A percentile compares a stretch with the other conserved stretches of the same genome.
Conservation (phyloP, 805 yeast genomes). For the Teunomyces tritomae region DNA sequence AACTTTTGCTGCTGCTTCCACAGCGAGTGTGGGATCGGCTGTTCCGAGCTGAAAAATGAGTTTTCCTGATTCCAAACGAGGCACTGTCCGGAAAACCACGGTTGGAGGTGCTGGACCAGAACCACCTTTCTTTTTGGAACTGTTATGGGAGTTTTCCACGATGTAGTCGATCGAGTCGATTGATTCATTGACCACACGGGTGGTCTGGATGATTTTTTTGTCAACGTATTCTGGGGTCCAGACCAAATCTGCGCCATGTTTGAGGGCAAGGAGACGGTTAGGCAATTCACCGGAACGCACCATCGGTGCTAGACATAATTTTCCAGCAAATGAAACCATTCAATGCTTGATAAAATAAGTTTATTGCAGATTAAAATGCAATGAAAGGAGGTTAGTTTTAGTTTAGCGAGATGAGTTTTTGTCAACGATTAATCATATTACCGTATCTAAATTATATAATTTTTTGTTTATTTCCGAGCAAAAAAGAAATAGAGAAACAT, state of each 20-base stretch:
- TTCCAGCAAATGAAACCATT: conserved; percentile 72
- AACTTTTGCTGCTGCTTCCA: conserved; percentile 78
- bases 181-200: conserved; percentile 55
- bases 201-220: conserved; percentile 71
- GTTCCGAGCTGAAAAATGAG: conserved; percentile 92
- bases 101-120: conserved; percentile 37
- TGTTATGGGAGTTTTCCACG: conserved; percentile 24
- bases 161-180: conserved; percentile 63
- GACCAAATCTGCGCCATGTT: conserved; percentile 88
- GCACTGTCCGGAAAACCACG: conserved; percentile 71
- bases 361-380: too few species aligned
- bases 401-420: neutral
- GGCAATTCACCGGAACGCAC: conserved; percentile 95
- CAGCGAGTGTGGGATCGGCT: conserved; percentile 78
- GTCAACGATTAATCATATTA: neutral
- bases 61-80: conserved; percentile 57
- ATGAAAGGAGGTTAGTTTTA: neutral
- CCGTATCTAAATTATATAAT: too few species aligned
- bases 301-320: conserved; percentile 92
- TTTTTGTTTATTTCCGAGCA: too few species aligned
- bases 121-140: conserved; percentile 35
- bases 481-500: too few species aligned
- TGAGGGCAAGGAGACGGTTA: conserved; percentile 72
- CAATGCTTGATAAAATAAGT: too few species aligned
- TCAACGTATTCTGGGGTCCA: conserved; percentile 95